A percentile compares a stretch with the other conserved stretches of the same genome.
These are phyloP conservation scores for Sugiyamaella novakii DNA, from an alignment of 1,139 yeast species.

Conservation along the genomic window DNA sequence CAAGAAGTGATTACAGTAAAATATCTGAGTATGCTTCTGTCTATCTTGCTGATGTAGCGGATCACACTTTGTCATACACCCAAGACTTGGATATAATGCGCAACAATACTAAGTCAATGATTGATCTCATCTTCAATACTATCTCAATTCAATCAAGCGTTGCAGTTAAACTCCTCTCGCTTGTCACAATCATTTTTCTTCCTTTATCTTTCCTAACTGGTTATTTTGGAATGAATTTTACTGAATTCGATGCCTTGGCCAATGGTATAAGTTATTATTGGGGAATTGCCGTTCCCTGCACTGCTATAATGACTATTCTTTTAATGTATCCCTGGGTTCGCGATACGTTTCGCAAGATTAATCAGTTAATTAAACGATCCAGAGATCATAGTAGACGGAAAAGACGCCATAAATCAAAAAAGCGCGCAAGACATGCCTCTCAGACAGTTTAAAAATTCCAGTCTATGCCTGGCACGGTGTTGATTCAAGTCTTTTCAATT, in stretches of 20 bases:
- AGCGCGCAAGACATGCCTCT: neutral
- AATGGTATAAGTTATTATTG: constrained; percentile 52
- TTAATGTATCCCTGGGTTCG: constrained; percentile 38
- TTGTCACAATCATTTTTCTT: constrained; percentile 56
- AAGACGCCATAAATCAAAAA: constrained; percentile 7
- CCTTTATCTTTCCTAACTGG: constrained; percentile 60
- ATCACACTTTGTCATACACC: constrained; percentile 53
- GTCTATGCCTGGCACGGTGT: too few relatives aligned
- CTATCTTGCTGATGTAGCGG: constrained; percentile 56
- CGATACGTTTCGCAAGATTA: constrained; percentile 23
- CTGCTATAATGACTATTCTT: constrained; percentile 42
- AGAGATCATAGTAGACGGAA: constrained; percentile 16
- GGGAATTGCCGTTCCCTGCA: constrained; percentile 55
- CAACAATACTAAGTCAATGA: constrained; percentile 51
- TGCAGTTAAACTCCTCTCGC: constrained; percentile 53
- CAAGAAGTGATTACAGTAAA: constrained; percentile 18
- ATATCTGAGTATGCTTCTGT: constrained; percentile 46
- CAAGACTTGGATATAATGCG: constrained; percentile 57
- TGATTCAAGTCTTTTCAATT: too few relatives aligned
- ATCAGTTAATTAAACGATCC: constrained; percentile 14
- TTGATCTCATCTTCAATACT: constrained; percentile 55
- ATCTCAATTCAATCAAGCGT: constrained; percentile 54
- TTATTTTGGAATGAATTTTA: constrained; percentile 61
- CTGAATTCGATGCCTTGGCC: constrained; percentile 50
- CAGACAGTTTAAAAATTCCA: constrained; percentile 1